Conservation (phyloP, 305 asterid genomes). For the Nicotiana rustica region DNA sequence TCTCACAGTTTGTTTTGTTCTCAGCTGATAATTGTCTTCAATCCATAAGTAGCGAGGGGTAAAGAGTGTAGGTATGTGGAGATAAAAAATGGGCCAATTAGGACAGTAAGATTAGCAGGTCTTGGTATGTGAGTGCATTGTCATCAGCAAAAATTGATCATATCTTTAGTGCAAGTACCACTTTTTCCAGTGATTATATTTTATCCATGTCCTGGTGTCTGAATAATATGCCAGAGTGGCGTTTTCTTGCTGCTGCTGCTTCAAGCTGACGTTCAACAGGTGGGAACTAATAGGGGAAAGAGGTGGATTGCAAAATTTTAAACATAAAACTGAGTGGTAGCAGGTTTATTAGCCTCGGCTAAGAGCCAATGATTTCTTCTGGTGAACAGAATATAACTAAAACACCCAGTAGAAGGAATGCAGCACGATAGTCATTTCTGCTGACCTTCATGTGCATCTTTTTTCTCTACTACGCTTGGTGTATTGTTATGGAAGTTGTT, state of each 20-base stretch:
- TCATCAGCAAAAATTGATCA: background rate
- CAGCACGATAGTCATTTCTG: background rate
- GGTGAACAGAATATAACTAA: background rate
- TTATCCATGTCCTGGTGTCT: background rate
- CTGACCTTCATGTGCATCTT: background rate
- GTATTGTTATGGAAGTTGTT: background rate
- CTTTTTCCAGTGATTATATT: background rate
- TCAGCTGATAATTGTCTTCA: conserved; percentile 1
- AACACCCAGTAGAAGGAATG: background rate
- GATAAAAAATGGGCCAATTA: conserved; percentile 8
- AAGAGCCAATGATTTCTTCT: background rate
- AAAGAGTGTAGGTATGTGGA: conserved; percentile 9
- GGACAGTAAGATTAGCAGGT: background rate
- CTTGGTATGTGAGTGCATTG: background rate
- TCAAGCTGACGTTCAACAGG: background rate
- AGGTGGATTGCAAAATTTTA: background rate
- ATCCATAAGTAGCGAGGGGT: background rate
- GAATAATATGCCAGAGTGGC: background rate
- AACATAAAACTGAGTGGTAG: background rate
- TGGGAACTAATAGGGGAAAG: background rate
- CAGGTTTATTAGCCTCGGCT: background rate
- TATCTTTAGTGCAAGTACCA: background rate
- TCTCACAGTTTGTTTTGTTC: background rate
- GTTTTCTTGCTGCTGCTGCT: background rate
- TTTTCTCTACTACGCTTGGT: background rate